phyloP scores from a whole-genome alignment of 1,139 yeast genomes.

The Debaryomyces nepalensis region DNA sequence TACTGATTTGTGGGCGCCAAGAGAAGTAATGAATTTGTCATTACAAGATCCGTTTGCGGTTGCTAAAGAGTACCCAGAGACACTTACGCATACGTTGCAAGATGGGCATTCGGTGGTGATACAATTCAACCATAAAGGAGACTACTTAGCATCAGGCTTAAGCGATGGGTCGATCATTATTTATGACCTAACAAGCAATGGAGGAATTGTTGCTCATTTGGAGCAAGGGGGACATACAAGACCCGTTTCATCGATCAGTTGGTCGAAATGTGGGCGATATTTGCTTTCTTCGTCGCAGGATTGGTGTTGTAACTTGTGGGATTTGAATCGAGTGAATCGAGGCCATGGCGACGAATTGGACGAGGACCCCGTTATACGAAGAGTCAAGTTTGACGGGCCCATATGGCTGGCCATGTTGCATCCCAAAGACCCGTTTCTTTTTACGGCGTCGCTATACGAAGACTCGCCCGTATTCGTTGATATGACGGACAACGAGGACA shows the following conservation, averaged over 20 bases:
- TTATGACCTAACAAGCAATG: conserved; percentile 68
- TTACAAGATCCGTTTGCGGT: conserved; percentile 91
- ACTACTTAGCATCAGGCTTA: conserved; percentile 86
- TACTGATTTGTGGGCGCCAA: too few relatives aligned
- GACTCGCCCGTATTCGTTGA: conserved; percentile 64
- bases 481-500: conserved; percentile 36
- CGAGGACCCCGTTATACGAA: conserved; percentile 40
- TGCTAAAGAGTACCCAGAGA: conserved; percentile 91
- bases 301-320: conserved; percentile 87
- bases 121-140: conserved; percentile 77
- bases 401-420: conserved; percentile 70
- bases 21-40: conserved; percentile 68
- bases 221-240: conserved; percentile 66
- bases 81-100: conserved; percentile 65
- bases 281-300: conserved; percentile 80
- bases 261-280: conserved; percentile 79
- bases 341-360: conserved; percentile 29
- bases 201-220: conserved; percentile 57
- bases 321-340: conserved; percentile 47
- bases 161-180: conserved; percentile 79
- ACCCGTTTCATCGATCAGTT: conserved; percentile 73
- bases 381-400: conserved; percentile 66
- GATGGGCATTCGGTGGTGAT: conserved; percentile 78
- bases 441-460: conserved; percentile 53
- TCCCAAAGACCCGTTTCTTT: conserved; percentile 50